Evolutionary conservation across 1,284 basidiomycete genomes (phyloP).

Genomic region (Calocybe gambosa): DNA sequence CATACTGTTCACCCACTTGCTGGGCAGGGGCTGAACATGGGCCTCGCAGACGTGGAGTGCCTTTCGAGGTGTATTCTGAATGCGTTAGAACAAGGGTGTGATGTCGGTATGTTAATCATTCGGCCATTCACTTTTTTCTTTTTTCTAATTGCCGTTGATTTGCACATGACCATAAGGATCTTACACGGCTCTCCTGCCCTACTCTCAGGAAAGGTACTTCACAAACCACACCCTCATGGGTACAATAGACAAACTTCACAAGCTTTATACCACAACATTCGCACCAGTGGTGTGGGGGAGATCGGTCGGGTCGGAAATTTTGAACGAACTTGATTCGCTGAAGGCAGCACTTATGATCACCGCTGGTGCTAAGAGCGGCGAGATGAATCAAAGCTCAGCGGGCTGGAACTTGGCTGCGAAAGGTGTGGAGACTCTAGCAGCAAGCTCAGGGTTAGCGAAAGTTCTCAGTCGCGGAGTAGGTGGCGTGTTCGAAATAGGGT

Average conservation of each 20-base stretch:
- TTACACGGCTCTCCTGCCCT: slow-evolving; percentile 68
- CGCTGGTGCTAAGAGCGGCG: slow-evolving; percentile 49
- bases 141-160: not conserved
- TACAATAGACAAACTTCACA: slow-evolving; percentile 84
- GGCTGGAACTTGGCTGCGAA: slow-evolving; percentile 25
- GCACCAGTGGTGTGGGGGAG: slow-evolving; percentile 79
- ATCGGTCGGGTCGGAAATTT: slow-evolving; percentile 80
- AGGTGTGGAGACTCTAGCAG: slow-evolving; percentile 29
- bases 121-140: not conserved
- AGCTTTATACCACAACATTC: slow-evolving; percentile 66
- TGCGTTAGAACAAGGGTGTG: slow-evolving; percentile 59
- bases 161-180: slow-evolving; percentile 48
- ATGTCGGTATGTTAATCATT: slow-evolving; percentile 57
- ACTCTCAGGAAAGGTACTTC: slow-evolving; percentile 77
- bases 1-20: slow-evolving; percentile 97
- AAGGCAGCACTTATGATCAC: slow-evolving; percentile 81
- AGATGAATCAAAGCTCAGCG: slow-evolving; percentile 3
- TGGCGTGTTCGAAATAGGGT: slow-evolving; percentile 17
- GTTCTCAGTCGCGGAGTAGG: slow-evolving; percentile 20
- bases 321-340: slow-evolving; percentile 82
- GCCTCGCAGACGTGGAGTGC: slow-evolving; percentile 78
- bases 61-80: slow-evolving; percentile 59
- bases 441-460: slow-evolving; percentile 23
- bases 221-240: slow-evolving; percentile 83
- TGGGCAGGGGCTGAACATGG: slow-evolving; percentile 94